These are phyloP conservation scores for Barnettozyma vustinii DNA, from an alignment of 805 yeast species.

Conservation along the genomic window DNA sequence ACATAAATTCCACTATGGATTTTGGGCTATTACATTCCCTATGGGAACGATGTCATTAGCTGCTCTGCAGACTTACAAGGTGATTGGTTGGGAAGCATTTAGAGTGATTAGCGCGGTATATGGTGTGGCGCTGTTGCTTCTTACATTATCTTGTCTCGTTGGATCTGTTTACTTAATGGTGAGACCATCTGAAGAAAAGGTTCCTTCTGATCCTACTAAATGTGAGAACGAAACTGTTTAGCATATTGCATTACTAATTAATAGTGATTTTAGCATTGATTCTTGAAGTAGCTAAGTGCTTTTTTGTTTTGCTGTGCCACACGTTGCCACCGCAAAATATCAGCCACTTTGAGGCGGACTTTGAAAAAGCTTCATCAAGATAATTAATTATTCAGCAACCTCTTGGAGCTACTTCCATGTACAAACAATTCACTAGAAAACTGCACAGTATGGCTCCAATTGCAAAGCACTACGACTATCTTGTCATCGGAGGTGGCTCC, in stretches of 20 bases:
- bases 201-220: background rate
- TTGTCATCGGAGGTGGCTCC: conserved; percentile 98
- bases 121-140: conserved; percentile 27
- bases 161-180: conserved; percentile 9
- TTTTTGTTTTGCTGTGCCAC: background rate
- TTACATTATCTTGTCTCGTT: conserved; percentile 4
- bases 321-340: too few species aligned
- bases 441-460: conserved; percentile 49
- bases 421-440: conserved; percentile 13
- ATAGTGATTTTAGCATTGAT: background rate
- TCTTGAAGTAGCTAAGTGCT: background rate
- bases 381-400: background rate
- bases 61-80: conserved; percentile 42
- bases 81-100: conserved; percentile 51
- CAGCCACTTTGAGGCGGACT: background rate
- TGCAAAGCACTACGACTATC: conserved; percentile 68
- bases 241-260: background rate
- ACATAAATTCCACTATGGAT: conserved; percentile 42
- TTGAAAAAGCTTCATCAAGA: background rate
- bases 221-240: background rate
- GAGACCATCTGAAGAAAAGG: background rate
- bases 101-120: conserved; percentile 59
- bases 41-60: conserved; percentile 75
- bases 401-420: conserved; percentile 2
- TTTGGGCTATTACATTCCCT: conserved; percentile 92